phyloP scores from a whole-genome alignment of 768 basidiomycete genomes.

The Tulasnella sp. region DNA sequence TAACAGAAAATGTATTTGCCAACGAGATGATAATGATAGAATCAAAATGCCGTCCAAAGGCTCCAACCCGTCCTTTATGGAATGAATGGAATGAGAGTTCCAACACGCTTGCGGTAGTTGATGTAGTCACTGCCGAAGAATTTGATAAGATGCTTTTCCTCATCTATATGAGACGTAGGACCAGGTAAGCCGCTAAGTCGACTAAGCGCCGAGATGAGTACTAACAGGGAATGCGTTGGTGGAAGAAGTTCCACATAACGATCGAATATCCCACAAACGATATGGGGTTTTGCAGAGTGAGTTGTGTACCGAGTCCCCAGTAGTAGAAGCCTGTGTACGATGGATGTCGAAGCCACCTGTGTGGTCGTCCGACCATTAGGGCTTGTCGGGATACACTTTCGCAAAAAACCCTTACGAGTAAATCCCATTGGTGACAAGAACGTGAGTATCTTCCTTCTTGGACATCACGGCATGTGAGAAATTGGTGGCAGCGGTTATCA shows the following conservation, averaged over 20 bases:
- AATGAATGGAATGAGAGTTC: slow-evolving; percentile 83
- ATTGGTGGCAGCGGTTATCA: slow-evolving; percentile 89
- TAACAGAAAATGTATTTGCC: background rate
- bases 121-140: slow-evolving; percentile 91
- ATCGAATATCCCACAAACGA: slow-evolving; percentile 53
- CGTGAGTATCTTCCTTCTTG: slow-evolving; percentile 59
- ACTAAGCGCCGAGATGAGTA: slow-evolving; percentile 11
- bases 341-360: slow-evolving; percentile 81
- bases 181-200: background rate
- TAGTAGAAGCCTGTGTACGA: slow-evolving; percentile 97
- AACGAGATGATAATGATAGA: background rate
- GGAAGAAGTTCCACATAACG: slow-evolving; percentile 82
- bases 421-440: slow-evolving; percentile 77
- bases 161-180: slow-evolving; percentile 37
- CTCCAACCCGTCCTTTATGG: slow-evolving; percentile 29
- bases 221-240: slow-evolving; percentile 64
- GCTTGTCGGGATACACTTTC: background rate
- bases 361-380: background rate
- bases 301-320: slow-evolving; percentile 92
- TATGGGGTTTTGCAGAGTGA: slow-evolving; percentile 78
- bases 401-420: slow-evolving; percentile 56
- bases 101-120: slow-evolving; percentile 59
- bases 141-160: slow-evolving; percentile 63
- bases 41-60: background rate
- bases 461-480: slow-evolving; percentile 86